A percentile compares a stretch with the other conserved stretches of the same genome.
Evolutionary conservation across 192 early-diverging fungal species (phyloP).

Genomic region (Coemansia sp.): DNA sequence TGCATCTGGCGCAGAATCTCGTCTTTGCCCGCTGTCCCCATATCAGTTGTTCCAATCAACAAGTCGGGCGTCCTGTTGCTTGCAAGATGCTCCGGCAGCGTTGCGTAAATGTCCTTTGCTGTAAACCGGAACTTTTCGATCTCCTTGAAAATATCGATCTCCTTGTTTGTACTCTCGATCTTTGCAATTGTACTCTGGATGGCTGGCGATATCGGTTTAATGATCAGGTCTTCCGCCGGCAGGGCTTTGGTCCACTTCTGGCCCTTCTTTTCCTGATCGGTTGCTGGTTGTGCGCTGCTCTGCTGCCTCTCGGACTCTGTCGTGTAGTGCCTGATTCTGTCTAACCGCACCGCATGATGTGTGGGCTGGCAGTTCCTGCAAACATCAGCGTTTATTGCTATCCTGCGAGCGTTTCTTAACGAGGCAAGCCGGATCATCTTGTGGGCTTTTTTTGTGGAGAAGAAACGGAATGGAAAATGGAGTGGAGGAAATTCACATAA

Average conservation of each 20-base stretch:
- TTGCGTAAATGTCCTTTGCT: slow-evolving; percentile 20
- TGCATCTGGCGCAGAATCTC: slow-evolving; percentile 15
- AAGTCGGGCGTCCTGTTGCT: not conserved
- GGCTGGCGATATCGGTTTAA: slow-evolving; percentile 29
- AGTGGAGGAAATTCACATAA: not conserved
- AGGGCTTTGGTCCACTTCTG: not conserved
- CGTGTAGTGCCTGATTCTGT: not conserved
- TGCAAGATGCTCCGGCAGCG: slow-evolving; percentile 20
- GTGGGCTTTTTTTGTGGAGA: not conserved
- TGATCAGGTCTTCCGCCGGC: slow-evolving; percentile 7
- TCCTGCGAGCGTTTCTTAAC: not conserved
- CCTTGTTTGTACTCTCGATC: slow-evolving; percentile 8
- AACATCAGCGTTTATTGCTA: not conserved
- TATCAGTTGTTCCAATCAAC: not conserved
- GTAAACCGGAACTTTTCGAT: slow-evolving; percentile 40
- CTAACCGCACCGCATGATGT: not conserved
- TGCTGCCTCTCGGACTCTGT: not conserved
- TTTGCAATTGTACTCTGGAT: slow-evolving; percentile 16
- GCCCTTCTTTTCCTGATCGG: not conserved
- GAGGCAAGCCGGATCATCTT: not conserved
- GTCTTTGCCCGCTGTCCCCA: slow-evolving; percentile 11
- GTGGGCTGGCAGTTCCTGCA: no score
- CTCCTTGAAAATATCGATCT: slow-evolving; percentile 12
- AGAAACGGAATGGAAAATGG: not conserved
- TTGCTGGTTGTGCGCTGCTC: not conserved